A percentile compares a stretch with the other conserved stretches of the same genome.
phyloP scores from a whole-genome alignment of 2,329 filamentous ascomycete genomes.

The Colletotrichum sp. region DNA sequence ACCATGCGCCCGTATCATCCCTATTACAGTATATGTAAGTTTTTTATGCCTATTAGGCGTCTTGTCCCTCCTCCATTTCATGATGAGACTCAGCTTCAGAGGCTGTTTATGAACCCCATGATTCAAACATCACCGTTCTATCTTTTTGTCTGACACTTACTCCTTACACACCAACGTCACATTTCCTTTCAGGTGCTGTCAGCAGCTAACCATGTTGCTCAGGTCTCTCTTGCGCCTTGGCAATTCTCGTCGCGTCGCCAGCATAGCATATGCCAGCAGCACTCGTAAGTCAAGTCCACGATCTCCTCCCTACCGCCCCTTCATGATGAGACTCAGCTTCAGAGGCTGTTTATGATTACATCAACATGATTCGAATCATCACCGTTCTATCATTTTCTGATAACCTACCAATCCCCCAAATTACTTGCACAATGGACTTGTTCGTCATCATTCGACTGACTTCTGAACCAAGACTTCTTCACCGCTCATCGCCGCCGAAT shows the following conservation, averaged over 20 bases:
- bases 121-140: slow-evolving; percentile 41
- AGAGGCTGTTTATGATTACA: slow-evolving; percentile 55
- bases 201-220: background rate
- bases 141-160: slow-evolving; percentile 22
- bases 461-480: background rate
- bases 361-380: slow-evolving; percentile 41
- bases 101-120: slow-evolving; percentile 51
- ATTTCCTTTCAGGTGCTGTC: background rate
- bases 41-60: background rate
- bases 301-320: slow-evolving; percentile 21
- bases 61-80: background rate
- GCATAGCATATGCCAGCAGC: too few species aligned
- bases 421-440: background rate
- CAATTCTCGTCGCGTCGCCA: background rate
- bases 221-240: background rate
- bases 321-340: slow-evolving; percentile 41
- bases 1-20: background rate
- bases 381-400: slow-evolving; percentile 30
- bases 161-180: background rate
- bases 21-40: background rate
- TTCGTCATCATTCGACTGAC: background rate
- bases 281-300: background rate
- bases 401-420: background rate
- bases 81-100: slow-evolving; percentile 46
- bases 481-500: background rate